These are phyloP conservation scores for Hamamelis virginiana DNA, from an alignment of 164 flowering plant species.

Conservation along the genomic window DNA sequence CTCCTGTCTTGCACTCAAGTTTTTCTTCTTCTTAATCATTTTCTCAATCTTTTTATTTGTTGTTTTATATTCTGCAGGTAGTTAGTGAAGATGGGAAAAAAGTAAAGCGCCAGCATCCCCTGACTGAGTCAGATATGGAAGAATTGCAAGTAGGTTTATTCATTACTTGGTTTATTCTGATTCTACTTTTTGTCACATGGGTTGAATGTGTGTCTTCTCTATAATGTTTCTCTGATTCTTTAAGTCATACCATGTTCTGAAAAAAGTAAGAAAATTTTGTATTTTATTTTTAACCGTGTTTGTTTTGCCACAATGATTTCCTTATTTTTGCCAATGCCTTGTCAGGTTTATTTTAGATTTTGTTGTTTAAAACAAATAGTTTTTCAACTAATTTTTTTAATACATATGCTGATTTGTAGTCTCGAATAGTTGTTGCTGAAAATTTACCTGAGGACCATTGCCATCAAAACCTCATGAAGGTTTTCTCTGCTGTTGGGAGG, in stretches of 20 bases:
- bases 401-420: constrained; percentile 36
- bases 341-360: background rate
- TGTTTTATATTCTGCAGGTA: constrained; percentile 38
- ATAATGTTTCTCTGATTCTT: background rate
- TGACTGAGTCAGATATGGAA: constrained; percentile 75
- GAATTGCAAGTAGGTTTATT: constrained; percentile 72
- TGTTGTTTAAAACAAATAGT: background rate
- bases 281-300: background rate
- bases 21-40: background rate
- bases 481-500: constrained; percentile 91
- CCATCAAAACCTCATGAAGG: constrained; percentile 88
- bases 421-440: constrained; percentile 88
- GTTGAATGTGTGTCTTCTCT: background rate
- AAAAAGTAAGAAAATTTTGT: too few species aligned
- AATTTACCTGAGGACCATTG: constrained; percentile 95
- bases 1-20: background rate
- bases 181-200: background rate
- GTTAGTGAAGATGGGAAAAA: constrained; percentile 94
- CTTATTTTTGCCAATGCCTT: background rate
- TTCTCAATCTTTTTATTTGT: background rate
- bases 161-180: background rate
- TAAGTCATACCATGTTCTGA: background rate
- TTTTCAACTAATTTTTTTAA: background rate
- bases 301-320: background rate
- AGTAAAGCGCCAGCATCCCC: constrained; percentile 65